phyloP scores from a whole-genome alignment of 2,329 filamentous ascomycete species.

The Talaromyces sp. region DNA sequence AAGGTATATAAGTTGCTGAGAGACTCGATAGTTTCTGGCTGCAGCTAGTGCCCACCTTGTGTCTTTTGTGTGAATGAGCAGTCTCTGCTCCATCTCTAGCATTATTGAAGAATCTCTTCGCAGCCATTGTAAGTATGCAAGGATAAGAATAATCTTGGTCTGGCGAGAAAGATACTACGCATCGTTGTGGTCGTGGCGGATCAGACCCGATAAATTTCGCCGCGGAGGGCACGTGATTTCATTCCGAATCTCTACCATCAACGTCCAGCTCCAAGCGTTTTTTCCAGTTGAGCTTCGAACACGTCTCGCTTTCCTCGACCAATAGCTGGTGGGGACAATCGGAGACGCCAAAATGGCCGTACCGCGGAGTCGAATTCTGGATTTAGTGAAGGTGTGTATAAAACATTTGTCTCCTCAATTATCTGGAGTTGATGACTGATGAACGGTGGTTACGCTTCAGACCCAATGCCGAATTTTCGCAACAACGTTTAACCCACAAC shows the following conservation, averaged over 20 bases:
- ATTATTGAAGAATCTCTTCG: constrained; percentile 25
- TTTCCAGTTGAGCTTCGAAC: neutral
- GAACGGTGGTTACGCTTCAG: constrained; percentile 44
- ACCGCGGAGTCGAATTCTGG: constrained; percentile 49
- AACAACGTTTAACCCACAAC: constrained; percentile 82
- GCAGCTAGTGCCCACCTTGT: constrained; percentile 20
- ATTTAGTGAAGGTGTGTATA: constrained; percentile 70
- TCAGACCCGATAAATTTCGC: neutral
- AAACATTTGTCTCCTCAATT: neutral
- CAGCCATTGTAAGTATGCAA: constrained; percentile 22
- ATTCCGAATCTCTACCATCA: neutral
- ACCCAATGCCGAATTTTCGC: constrained; percentile 89
- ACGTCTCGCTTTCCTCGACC: neutral
- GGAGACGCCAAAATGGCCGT: constrained; percentile 11
- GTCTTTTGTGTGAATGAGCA: constrained; percentile 16
- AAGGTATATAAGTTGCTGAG: neutral
- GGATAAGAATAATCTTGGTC: neutral
- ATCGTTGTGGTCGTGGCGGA: neutral
- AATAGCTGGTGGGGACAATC: neutral
- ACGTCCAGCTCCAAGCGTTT: neutral
- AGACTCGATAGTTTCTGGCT: neutral
- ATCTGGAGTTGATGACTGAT: neutral
- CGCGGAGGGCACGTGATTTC: neutral
- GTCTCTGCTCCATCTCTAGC: neutral
- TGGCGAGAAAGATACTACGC: neutral